Evolutionary conservation across 768 basidiomycete species (phyloP).

Genomic region (Cystoderma amianthinum): DNA sequence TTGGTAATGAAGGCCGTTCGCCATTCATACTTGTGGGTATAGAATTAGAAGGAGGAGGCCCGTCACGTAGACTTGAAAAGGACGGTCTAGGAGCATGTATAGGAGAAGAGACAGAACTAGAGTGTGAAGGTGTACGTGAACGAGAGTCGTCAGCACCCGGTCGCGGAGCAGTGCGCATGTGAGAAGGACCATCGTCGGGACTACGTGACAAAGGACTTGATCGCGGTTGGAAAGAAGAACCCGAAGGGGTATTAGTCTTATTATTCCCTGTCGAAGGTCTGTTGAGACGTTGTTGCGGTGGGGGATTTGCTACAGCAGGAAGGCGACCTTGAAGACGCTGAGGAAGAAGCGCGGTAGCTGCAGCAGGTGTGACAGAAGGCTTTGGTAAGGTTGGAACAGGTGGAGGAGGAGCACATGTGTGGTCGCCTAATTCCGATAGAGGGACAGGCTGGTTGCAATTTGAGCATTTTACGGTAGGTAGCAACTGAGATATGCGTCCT

Average conservation of each 20-base stretch:
- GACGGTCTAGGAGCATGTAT: background rate
- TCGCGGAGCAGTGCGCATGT: conserved; percentile 15
- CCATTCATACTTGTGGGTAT: background rate
- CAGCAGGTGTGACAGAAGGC: conserved; percentile 29
- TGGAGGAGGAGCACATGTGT: conserved; percentile 55
- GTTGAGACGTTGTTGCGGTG: conserved; percentile 15
- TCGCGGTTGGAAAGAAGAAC: conserved; percentile 17
- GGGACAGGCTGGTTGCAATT: conserved; percentile 67
- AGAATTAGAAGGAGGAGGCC: background rate
- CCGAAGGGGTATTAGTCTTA: conserved; percentile 17
- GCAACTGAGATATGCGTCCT: conserved; percentile 59
- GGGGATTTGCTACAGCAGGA: conserved; percentile 6
- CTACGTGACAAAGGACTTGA: conserved; percentile 28
- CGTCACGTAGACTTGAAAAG: conserved; percentile 1
- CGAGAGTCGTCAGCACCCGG: conserved; percentile 13
- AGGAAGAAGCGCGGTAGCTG: conserved; percentile 40
- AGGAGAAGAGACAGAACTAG: background rate
- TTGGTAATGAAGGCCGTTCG: background rate
- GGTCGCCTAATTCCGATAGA: conserved; percentile 68
- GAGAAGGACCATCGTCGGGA: conserved; percentile 11
- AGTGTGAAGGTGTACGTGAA: conserved; percentile 5
- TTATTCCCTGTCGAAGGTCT: conserved; percentile 10
- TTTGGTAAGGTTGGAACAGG: conserved; percentile 35
- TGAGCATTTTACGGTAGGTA: conserved; percentile 84
- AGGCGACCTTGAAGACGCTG: conserved; percentile 42